phyloP scores from a whole-genome alignment of 2,329 filamentous ascomycete species.

The Epichloe uncinata region DNA sequence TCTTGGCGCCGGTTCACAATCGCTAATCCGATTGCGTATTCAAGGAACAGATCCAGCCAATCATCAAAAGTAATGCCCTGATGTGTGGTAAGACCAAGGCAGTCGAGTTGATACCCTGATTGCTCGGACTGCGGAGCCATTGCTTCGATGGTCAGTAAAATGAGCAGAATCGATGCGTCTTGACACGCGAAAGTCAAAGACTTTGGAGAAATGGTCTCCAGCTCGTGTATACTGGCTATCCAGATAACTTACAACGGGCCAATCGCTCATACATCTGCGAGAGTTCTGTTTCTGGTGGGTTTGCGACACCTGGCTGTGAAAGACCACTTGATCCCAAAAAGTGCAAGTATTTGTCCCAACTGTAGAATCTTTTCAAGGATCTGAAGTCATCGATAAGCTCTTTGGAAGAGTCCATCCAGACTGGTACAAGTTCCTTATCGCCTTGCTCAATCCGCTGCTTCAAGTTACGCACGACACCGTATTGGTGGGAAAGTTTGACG shows the following conservation, averaged over 20 bases:
- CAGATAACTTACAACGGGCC: conserved; percentile 33
- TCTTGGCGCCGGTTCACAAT: conserved; percentile 52
- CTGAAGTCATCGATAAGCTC: conserved; percentile 51
- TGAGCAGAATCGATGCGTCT: neutral
- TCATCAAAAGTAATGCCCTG: conserved; percentile 68
- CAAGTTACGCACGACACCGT: conserved; percentile 29
- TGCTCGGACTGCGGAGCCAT: conserved; percentile 8
- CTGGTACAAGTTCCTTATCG: conserved; percentile 28
- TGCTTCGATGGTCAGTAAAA: conserved; percentile 4
- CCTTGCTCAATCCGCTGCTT: conserved; percentile 28
- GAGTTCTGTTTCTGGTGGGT: conserved; percentile 29
- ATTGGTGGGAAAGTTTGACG: conserved; percentile 26
- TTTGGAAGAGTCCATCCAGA: conserved; percentile 46
- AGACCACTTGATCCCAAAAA: conserved; percentile 32
- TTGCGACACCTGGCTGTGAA: conserved; percentile 9
- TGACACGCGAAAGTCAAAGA: no score
- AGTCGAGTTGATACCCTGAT: neutral
- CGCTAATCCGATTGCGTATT: conserved; percentile 69
- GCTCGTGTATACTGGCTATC: neutral
- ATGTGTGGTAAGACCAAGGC: conserved; percentile 28
- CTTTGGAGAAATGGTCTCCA: no score
- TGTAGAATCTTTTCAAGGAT: conserved; percentile 49
- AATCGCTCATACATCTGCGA: conserved; percentile 43
- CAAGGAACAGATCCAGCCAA: conserved; percentile 85
- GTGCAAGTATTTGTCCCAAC: conserved; percentile 51